Evolutionary conservation across 129 eudicot species (phyloP).

Genomic region (Flaveria robusta): DNA sequence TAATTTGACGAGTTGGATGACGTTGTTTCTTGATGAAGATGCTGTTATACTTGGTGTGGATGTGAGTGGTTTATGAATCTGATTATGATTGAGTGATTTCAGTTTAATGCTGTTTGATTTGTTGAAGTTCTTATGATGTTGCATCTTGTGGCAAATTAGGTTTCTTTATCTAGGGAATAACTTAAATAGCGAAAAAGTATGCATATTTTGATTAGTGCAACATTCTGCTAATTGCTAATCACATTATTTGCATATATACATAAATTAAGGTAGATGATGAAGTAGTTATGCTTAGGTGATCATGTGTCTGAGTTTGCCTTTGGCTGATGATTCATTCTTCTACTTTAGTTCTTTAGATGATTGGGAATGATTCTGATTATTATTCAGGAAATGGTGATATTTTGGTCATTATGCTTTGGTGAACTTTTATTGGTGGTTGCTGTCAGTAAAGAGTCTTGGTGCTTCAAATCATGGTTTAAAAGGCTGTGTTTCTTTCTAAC

Average conservation of each 20-base stretch:
- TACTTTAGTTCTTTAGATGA: background rate
- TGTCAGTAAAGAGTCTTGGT: background rate
- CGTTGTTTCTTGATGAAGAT: constrained; percentile 82
- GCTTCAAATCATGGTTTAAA: constrained; percentile 1
- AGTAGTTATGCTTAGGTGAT: background rate
- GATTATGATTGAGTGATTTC: background rate
- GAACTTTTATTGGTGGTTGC: background rate
- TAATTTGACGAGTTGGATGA: constrained; percentile 89
- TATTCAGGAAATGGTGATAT: background rate
- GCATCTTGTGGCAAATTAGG: background rate
- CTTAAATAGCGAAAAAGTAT: background rate
- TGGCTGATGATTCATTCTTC: background rate
- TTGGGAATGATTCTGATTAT: background rate
- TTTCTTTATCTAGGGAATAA: background rate
- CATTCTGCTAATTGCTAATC: background rate
- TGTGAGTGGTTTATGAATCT: constrained; percentile 49
- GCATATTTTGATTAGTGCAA: background rate
- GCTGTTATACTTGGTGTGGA: constrained; percentile 88
- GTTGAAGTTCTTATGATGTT: background rate
- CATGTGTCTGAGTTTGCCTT: background rate
- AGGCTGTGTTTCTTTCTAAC: background rate
- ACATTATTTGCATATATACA: background rate
- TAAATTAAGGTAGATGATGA: background rate
- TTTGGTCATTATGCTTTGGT: background rate
- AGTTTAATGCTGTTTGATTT: too few species aligned